A percentile compares a stretch with the other conserved stretches of the same genome.
phyloP scores from a whole-genome alignment of 2,329 filamentous ascomycete genomes.

The Corynespora cassiicola region DNA sequence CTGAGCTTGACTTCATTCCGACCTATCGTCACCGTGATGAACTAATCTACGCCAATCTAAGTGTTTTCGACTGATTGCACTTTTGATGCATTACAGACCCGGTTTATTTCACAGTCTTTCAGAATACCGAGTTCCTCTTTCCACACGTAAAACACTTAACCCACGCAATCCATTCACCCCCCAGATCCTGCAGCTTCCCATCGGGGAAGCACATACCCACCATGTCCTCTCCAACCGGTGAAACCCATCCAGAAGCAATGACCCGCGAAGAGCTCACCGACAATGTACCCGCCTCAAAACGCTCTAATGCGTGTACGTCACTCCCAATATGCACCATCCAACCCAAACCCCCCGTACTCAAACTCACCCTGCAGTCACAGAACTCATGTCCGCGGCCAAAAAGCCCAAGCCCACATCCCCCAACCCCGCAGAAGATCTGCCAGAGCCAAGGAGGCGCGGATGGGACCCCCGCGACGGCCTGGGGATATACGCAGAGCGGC shows the following conservation, averaged over 20 bases:
- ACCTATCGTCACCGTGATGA: too few species aligned
- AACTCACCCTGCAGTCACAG: slow-evolving; percentile 50
- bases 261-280: slow-evolving; percentile 28
- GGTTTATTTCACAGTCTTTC: too few species aligned
- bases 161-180: too few species aligned
- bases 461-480: slow-evolving; percentile 64
- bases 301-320: slow-evolving; percentile 47
- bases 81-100: too few species aligned
- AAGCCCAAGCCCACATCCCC: slow-evolving; percentile 36
- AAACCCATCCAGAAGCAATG: slow-evolving; percentile 23
- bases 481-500: slow-evolving; percentile 69
- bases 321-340: neutral
- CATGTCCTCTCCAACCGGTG: slow-evolving; percentile 10
- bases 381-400: slow-evolving; percentile 52
- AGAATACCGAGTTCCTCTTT: too few species aligned
- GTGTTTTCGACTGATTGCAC: too few species aligned
- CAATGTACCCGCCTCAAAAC: slow-evolving; percentile 24
- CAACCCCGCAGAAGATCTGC: slow-evolving; percentile 24
- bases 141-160: too few species aligned
- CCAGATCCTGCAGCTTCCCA: neutral
- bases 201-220: slow-evolving; percentile 1
- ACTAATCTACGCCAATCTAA: too few species aligned
- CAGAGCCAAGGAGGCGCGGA: slow-evolving; percentile 13
- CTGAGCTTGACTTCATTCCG: too few species aligned
- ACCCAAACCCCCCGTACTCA: slow-evolving; percentile 8